Evolutionary conservation across 1,139 yeast genomes (phyloP), one percentile per base, ranked within the genome.

Genomic region (Martiniozyma asiatica): DNA sequence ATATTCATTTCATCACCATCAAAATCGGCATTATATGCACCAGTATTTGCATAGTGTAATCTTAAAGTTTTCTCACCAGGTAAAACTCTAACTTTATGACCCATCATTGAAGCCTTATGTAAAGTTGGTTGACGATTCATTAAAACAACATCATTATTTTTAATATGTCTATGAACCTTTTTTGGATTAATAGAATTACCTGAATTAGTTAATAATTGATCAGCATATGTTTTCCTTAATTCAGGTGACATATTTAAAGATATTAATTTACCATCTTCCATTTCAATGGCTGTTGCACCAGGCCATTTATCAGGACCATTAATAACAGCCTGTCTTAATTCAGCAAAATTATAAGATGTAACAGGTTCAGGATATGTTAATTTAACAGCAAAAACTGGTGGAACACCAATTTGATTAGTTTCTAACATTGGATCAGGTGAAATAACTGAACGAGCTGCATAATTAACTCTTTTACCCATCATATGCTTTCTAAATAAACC

Each of bases 1-100:
- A 92, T 80, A 55, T 92, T 92, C 99, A 92, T 92, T 64, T 92
- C 99, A 60, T 92, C 99, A 64, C 99, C 99, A 62, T 92, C 99
- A 50, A 92, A 92, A 70, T 92, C 99, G 25, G 98, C 98, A 57
- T 89, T 92, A 35, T 49, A 48, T 32, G 98, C 96, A 62, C 97
- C 97, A 28, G 98, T 92, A 56, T 92, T 92, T 45, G 99, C 98
- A 57, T 92, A 92, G 58, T 92, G 99, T 56, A 92, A 67, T 54
- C 99, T 73, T 46, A 92, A 65, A 4, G 98, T 92, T 64, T 92
- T 92, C 53, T 92, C 98, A 38, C 94, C 94, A 3, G 97, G 98
- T 47, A 92, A 66, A 23, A 92, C 97, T 48, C 96, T 73, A 27
- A 89, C 98, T 53, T 79, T 82, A 60, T 92, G 99, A 45, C 98